Evolutionary conservation across 768 basidiomycete genomes (phyloP).

Genomic region (Mrakia gelida): DNA sequence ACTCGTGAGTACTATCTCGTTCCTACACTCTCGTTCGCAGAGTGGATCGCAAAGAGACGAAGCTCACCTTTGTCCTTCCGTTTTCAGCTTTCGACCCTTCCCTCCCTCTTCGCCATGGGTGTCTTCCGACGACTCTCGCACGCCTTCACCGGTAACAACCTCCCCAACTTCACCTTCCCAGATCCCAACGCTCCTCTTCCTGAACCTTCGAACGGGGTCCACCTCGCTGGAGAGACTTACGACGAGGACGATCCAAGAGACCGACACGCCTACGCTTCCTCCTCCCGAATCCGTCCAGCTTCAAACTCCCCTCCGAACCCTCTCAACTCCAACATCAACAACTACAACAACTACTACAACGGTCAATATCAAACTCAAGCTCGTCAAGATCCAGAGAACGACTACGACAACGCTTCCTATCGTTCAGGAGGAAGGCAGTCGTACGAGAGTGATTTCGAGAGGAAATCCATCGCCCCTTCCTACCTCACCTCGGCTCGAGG

Average conservation of each 20-base stretch:
- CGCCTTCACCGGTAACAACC: slow-evolving; percentile 24
- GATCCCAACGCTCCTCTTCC: background rate
- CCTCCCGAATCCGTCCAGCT: background rate
- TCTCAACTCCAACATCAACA: background rate
- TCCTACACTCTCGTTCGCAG: background rate
- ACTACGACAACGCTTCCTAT: slow-evolving; percentile 2
- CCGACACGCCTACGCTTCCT: slow-evolving; percentile 8
- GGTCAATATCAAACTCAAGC: too few species aligned
- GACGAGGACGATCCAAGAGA: background rate
- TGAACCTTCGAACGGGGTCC: background rate
- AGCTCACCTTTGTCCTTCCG: background rate
- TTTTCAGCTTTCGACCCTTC: slow-evolving; percentile 51
- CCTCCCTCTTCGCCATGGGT: slow-evolving; percentile 59
- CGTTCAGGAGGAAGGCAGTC: background rate
- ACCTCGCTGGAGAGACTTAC: slow-evolving; percentile 9
- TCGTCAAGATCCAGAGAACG: too few species aligned
- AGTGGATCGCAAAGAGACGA: background rate
- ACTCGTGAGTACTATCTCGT: background rate
- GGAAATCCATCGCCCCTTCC: slow-evolving; percentile 25
- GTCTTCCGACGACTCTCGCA: slow-evolving; percentile 28
- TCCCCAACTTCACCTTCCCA: slow-evolving; percentile 20
- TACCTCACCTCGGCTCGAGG: slow-evolving; percentile 21
- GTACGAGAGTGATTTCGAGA: slow-evolving; percentile 18
- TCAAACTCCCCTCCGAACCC: background rate
- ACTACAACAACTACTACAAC: background rate